A percentile compares a stretch with the other conserved stretches of the same genome.
These are phyloP conservation scores for Candolleomyces eurysporus DNA, from an alignment of 768 basidiomycete species.

Conservation along the genomic window DNA sequence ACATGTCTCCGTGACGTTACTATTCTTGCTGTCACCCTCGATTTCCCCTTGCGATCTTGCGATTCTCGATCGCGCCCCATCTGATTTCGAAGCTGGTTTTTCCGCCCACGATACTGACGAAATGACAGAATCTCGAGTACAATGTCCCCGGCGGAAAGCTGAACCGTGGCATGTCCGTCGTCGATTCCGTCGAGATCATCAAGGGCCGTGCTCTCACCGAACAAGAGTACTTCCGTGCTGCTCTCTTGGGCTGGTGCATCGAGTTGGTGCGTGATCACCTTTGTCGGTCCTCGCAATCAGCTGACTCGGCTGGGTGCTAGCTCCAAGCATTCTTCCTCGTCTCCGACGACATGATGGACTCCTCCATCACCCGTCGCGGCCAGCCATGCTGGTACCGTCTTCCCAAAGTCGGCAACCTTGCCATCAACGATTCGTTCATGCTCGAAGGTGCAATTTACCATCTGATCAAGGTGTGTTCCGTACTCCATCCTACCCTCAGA, in stretches of 20 bases:
- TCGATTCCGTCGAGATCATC: conserved; percentile 89
- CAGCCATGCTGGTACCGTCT: conserved; percentile 93
- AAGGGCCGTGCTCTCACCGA: conserved; percentile 68
- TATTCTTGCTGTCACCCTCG: not conserved
- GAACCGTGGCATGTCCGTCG: conserved; percentile 94
- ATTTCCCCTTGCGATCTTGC: not conserved
- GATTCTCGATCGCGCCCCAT: too few species aligned
- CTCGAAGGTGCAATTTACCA: conserved; percentile 92
- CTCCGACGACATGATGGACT: conserved; percentile 97
- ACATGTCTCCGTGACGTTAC: not conserved
- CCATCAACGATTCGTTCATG: conserved; percentile 97
- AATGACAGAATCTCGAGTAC: conserved; percentile 74
- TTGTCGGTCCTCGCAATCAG: not conserved
- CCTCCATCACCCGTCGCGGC: conserved; percentile 86
- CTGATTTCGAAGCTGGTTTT: too few species aligned
- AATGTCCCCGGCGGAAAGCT: conserved; percentile 97
- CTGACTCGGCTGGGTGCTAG: conserved; percentile 35
- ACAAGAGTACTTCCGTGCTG: conserved; percentile 86
- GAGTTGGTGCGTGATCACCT: conserved; percentile 70
- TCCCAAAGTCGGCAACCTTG: conserved; percentile 69
- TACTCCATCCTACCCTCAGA: not conserved
- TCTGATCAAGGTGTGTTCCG: conserved; percentile 56
- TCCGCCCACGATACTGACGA: not conserved
- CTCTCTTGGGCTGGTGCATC: conserved; percentile 92
- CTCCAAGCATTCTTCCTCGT: conserved; percentile 98